Conservation (phyloP, 306 rosid genomes). For the Crotalaria pallida region DNA sequence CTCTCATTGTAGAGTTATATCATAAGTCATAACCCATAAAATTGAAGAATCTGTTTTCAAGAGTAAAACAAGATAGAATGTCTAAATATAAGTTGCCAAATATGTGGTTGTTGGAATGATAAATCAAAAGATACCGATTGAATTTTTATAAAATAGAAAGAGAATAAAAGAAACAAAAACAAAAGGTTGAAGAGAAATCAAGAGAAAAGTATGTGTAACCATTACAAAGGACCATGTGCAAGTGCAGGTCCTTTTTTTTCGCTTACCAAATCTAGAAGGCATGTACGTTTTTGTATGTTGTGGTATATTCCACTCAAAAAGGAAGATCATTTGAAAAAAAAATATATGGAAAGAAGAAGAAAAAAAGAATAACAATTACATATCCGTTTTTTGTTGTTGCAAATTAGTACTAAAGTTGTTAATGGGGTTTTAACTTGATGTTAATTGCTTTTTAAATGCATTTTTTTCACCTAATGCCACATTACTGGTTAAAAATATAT, state of each 20-base stretch:
- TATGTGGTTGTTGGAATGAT: not conserved
- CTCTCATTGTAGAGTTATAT: not conserved
- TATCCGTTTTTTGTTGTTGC: not conserved
- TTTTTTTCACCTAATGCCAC: no score
- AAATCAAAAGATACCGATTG: not conserved
- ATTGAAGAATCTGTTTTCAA: not conserved
- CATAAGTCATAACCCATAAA: not conserved
- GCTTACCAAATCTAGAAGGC: not conserved
- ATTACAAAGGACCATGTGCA: constrained; percentile 8
- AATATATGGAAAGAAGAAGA: no score
- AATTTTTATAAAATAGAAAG: not conserved
- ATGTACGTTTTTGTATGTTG: constrained; percentile 17
- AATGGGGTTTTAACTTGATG: no score
- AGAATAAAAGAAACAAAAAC: not conserved
- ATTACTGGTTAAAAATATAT: no score
- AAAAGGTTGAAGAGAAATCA: not conserved
- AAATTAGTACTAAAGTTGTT: no score
- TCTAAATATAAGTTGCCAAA: not conserved
- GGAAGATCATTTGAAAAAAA: not conserved
- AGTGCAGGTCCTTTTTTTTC: constrained; percentile 24
- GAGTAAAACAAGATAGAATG: not conserved
- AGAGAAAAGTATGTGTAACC: not conserved
- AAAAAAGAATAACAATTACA: not conserved
- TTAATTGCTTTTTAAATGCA: no score
- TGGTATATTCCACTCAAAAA: not conserved